These are phyloP conservation scores for Yamadazyma sp. DNA, from an alignment of 805 yeast genomes.

Conservation along the genomic window DNA sequence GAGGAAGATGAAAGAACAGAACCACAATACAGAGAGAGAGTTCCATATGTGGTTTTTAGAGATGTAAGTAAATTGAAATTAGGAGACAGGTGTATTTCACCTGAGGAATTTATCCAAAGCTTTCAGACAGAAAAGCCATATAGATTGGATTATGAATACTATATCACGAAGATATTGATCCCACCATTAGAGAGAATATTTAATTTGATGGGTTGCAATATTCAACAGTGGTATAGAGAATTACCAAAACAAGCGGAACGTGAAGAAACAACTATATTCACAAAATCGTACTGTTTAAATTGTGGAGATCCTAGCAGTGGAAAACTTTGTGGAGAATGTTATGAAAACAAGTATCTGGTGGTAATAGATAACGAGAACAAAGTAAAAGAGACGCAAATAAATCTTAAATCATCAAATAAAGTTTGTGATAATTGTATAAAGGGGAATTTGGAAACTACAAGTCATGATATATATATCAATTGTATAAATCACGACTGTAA, in stretches of 20 bases:
- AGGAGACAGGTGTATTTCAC: conserved; percentile 76
- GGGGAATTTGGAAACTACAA: conserved; percentile 1
- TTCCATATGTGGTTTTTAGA: conserved; percentile 77
- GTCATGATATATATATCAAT: neutral
- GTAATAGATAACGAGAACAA: conserved; percentile 3
- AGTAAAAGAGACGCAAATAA: conserved; percentile 3
- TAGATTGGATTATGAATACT: conserved; percentile 76
- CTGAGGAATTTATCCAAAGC: conserved; percentile 61
- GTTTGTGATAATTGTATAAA: conserved; percentile 9
- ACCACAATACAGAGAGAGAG: conserved; percentile 86
- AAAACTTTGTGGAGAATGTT: conserved; percentile 8
- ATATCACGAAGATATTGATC: conserved; percentile 75
- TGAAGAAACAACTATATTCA: neutral
- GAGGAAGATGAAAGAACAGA: conserved; percentile 66
- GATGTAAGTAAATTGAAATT: conserved; percentile 54
- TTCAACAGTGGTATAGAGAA: conserved; percentile 70
- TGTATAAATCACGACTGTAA: conserved; percentile 14
- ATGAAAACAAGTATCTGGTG: neutral
- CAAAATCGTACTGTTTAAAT: conserved; percentile 17
- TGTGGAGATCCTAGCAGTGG: conserved; percentile 16
- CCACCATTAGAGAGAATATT: conserved; percentile 90
- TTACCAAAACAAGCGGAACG: conserved; percentile 43
- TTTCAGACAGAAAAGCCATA: conserved; percentile 28
- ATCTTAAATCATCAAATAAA: neutral
- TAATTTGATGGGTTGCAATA: conserved; percentile 77